phyloP scores from a whole-genome alignment of 805 yeast genomes.

The Yarrowia sp. region DNA sequence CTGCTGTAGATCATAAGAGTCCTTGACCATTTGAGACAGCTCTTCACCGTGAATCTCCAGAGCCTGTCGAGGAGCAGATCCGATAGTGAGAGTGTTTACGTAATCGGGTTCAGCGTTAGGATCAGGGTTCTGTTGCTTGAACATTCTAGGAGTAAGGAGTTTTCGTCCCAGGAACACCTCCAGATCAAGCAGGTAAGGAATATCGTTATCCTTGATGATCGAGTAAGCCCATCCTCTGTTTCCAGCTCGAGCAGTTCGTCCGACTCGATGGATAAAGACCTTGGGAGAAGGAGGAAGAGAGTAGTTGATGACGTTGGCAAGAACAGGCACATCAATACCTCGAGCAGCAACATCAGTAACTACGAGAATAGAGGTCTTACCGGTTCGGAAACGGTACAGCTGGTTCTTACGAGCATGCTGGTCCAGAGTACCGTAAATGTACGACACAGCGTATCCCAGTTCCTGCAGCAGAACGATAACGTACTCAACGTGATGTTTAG shows the following conservation, averaged over 20 bases:
- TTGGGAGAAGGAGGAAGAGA: constrained; percentile 90
- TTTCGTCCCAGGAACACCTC: constrained; percentile 87
- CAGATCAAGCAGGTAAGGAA: constrained; percentile 86
- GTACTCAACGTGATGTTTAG: constrained; percentile 97
- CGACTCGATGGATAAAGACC: constrained; percentile 94
- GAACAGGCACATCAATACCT: constrained; percentile 96
- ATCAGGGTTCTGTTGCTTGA: constrained; percentile 31
- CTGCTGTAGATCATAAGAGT: constrained; percentile 65
- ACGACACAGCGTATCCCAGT: constrained; percentile 83
- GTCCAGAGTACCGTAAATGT: constrained; percentile 90
- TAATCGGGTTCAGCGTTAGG: constrained; percentile 43
- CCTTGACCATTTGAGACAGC: constrained; percentile 55
- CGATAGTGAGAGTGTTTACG: constrained; percentile 75
- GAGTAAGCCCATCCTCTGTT: constrained; percentile 97
- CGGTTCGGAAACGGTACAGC: constrained; percentile 77
- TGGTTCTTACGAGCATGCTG: constrained; percentile 93
- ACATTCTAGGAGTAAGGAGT: constrained; percentile 43
- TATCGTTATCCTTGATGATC: constrained; percentile 75
- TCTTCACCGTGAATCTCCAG: constrained; percentile 74
- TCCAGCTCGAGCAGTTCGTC: constrained; percentile 99
- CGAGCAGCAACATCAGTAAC: constrained; percentile 95
- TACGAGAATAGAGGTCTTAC: constrained; percentile 79
- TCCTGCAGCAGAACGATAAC: constrained; percentile 65
- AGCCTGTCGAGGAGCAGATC: constrained; percentile 70
- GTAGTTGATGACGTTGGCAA: constrained; percentile 91